A percentile compares a stretch with the other conserved stretches of the same genome.
Conservation (phyloP, 192 early-diverging fungal species). For the Gamsiella multidivaricata region DNA sequence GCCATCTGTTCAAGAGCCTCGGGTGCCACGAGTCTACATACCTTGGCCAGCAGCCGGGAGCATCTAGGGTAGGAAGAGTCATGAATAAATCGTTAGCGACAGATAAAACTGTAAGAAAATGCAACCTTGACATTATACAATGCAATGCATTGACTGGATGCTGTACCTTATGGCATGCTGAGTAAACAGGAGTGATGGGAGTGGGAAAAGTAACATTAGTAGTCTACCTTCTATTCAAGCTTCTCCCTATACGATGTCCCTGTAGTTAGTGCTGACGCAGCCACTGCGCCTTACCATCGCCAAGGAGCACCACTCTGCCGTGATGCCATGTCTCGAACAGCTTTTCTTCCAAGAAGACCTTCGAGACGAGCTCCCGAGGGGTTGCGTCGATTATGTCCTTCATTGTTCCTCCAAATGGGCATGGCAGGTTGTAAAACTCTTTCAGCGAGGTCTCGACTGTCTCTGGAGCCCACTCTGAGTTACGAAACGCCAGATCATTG, state of each 20-base stretch:
- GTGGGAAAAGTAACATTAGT: too few relatives aligned
- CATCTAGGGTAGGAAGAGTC: too few relatives aligned
- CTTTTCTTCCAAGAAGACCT: neutral
- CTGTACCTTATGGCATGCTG: neutral
- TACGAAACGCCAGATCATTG: neutral
- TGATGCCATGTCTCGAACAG: constrained; percentile 1
- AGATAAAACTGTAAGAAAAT: too few relatives aligned
- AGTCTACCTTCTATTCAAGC: neutral
- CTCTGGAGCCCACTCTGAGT: neutral
- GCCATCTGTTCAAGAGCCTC: neutral
- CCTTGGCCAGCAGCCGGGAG: neutral
- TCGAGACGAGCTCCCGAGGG: neutral
- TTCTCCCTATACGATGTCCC: neutral
- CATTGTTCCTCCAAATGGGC: neutral
- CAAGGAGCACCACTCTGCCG: neutral
- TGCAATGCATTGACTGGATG: too few relatives aligned
- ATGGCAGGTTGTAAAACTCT: neutral
- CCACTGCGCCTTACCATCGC: constrained; percentile 6
- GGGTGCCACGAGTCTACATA: neutral
- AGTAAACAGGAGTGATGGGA: neutral
- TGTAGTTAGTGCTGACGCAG: too few relatives aligned
- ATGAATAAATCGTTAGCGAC: neutral
- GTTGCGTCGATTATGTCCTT: neutral
- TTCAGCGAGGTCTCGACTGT: neutral
- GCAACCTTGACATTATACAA: too few relatives aligned